Evolutionary conservation across 192 early-diverging fungal genomes (phyloP), one percentile per base, ranked within the genome.

Genomic region (Pilobolus umbonatus): DNA sequence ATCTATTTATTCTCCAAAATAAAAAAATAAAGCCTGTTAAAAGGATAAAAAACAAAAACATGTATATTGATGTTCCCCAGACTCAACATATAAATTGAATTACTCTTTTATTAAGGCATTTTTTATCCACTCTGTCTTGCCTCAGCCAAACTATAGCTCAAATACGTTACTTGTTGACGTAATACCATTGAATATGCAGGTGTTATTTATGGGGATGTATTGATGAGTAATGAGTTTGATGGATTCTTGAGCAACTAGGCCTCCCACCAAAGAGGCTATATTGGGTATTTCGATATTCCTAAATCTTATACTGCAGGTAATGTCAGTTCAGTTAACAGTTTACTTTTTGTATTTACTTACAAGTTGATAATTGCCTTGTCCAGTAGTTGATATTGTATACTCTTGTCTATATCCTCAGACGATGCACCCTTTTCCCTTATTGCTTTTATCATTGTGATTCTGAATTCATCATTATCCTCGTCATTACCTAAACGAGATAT

Each of bases 151-250:
- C 31, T 53, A 62, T 43, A 62, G 25, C 24, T 64, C 54, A 65
- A 65, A 58, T 28, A 65, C 56, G 19, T 35, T 52, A 15, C 64
- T 75, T 4, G 75, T 81, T 10, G 84, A 77, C 35, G 77, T 78
- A 30, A 92, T 80, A 24, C 92, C 92, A 62, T 97, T 87, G 61
- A 91, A 88, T 12, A 98, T 72, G 48, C 84, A 83, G 0, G 88
- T 84, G 67, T 96, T 96, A 72, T 92, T 80, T 47, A 94, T 70
- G 2, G 95, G 94, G 47, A 95, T 85, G 64, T 99, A 99, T 75
- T 99, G 96, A 44, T 79, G 78, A 2, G 96, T 99, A 35, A 97
- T 82, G 38, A 99, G 66, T 77, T 99, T 99, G 78, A 97, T 95
- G 25, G 85, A 74, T 69, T 99, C 96, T 61, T 99, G 96, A 11